These are phyloP conservation scores for Athelia sp. DNA, from an alignment of 1,284 basidiomycete genomes.

Conservation along the genomic window DNA sequence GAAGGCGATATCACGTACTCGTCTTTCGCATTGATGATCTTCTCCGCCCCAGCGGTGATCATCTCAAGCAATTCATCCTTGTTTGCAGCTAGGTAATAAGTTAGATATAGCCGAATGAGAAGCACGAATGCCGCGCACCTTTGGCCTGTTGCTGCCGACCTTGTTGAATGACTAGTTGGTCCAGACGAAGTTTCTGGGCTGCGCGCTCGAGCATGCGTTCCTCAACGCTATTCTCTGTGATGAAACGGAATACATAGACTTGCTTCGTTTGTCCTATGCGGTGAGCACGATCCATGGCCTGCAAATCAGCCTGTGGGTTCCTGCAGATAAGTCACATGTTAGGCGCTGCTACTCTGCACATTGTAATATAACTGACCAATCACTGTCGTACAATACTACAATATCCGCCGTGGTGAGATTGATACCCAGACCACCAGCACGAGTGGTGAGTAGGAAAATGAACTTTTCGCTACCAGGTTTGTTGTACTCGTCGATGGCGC, in stretches of 20 bases:
- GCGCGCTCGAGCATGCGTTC: constrained; percentile 96
- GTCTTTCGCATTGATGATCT: constrained; percentile 82
- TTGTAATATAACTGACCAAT: constrained; percentile 62
- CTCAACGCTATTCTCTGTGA: constrained; percentile 96
- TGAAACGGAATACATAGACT: constrained; percentile 97
- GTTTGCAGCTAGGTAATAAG: constrained; percentile 59
- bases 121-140: constrained; percentile 30
- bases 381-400: constrained; percentile 96
- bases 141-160: constrained; percentile 75
- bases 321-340: constrained; percentile 28
- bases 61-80: constrained; percentile 98
- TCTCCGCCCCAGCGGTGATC: constrained; percentile 97
- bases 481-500: constrained; percentile 98
- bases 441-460: constrained; percentile 94
- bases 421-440: constrained; percentile 98
- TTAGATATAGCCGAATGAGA: neutral
- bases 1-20: constrained; percentile 38
- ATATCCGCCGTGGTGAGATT: constrained; percentile 95
- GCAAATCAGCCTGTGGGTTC: constrained; percentile 98
- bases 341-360: neutral
- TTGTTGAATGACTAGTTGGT: constrained; percentile 98
- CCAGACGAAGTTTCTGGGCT: constrained; percentile 92
- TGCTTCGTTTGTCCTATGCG: constrained; percentile 99
- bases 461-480: constrained; percentile 94
- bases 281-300: constrained; percentile 99